Percentiles rank a stretch among this genome's conserved stretches.
These are phyloP conservation scores for Cystobasidium sp. DNA, from an alignment of 1,284 basidiomycete species.

Conservation along the genomic window DNA sequence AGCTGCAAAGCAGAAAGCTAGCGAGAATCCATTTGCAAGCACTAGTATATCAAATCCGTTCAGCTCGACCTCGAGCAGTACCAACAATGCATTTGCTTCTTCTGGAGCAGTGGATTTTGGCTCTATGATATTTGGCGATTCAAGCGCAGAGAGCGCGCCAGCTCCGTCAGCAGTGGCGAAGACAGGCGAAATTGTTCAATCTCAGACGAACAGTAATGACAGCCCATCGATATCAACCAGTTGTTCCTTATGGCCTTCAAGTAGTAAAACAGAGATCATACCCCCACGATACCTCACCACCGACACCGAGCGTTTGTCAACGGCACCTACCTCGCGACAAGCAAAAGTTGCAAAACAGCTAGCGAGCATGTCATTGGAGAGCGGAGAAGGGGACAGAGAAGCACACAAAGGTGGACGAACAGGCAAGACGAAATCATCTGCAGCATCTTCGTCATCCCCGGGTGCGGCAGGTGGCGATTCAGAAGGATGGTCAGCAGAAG, in stretches of 20 bases:
- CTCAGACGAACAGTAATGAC: not conserved
- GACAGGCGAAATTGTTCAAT: not conserved
- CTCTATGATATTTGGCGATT: constrained; percentile 36
- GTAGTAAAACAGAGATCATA: constrained; percentile 24
- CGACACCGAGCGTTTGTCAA: constrained; percentile 45
- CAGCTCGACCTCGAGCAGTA: not conserved
- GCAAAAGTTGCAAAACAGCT: constrained; percentile 38
- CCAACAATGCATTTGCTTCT: constrained; percentile 17
- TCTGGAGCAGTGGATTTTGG: constrained; percentile 17
- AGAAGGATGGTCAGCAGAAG: constrained; percentile 66
- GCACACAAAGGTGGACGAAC: constrained; percentile 44
- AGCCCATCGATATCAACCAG: not conserved
- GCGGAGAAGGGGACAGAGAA: constrained; percentile 7
- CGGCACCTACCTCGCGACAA: constrained; percentile 12
- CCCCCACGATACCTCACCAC: constrained; percentile 50
- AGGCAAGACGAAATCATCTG: not conserved
- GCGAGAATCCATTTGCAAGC: constrained; percentile 36
- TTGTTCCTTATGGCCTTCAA: not conserved
- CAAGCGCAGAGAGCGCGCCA: not conserved
- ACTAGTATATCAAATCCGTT: not conserved
- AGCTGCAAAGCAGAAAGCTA: constrained; percentile 19
- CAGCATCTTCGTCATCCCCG: constrained; percentile 2
- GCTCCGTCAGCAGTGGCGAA: not conserved
- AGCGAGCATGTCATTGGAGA: constrained; percentile 10
- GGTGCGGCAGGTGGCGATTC: constrained; percentile 20